Evolutionary conservation across 2,329 filamentous ascomycete genomes (phyloP).

Genomic region (Lasiodiplodia hormozganensis): DNA sequence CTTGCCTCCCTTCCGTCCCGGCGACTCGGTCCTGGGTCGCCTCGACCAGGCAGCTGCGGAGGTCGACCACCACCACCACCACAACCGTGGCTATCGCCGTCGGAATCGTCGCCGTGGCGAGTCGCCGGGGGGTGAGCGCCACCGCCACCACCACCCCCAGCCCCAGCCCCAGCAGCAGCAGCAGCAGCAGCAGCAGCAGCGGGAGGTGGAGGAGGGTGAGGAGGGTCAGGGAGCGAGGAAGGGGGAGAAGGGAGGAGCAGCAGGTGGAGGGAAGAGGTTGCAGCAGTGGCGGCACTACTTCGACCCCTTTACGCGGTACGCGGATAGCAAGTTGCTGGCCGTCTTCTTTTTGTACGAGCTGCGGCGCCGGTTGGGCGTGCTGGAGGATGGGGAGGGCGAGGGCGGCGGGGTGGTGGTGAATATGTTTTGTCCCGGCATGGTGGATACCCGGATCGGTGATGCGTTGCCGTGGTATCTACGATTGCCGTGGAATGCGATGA

Average conservation of each 20-base stretch:
- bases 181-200: too few relatives aligned
- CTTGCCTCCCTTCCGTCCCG: background rate
- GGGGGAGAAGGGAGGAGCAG: too few relatives aligned
- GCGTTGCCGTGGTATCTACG: conserved; percentile 18
- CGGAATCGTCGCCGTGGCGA: too few relatives aligned
- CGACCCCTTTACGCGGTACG: background rate
- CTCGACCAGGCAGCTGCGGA: background rate
- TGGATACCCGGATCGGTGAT: conserved; percentile 1
- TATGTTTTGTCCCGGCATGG: conserved; percentile 14
- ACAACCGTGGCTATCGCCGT: too few relatives aligned
- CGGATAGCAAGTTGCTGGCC: conserved; percentile 7
- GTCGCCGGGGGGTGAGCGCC: too few relatives aligned
- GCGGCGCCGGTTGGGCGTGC: background rate
- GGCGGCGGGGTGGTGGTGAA: background rate
- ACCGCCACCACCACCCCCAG: background rate
- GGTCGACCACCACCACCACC: background rate
- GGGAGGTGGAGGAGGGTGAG: too few relatives aligned
- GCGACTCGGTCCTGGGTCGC: background rate
- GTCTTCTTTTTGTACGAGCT: background rate
- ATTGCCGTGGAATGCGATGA: background rate
- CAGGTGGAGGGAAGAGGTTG: too few relatives aligned
- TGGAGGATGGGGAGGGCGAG: background rate
- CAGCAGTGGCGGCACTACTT: too few relatives aligned
- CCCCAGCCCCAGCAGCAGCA: too few relatives aligned
- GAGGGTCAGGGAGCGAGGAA: background rate